These are phyloP conservation scores for Penicillium sp. DNA, from an alignment of 2,329 filamentous ascomycete genomes.

Conservation along the genomic window DNA sequence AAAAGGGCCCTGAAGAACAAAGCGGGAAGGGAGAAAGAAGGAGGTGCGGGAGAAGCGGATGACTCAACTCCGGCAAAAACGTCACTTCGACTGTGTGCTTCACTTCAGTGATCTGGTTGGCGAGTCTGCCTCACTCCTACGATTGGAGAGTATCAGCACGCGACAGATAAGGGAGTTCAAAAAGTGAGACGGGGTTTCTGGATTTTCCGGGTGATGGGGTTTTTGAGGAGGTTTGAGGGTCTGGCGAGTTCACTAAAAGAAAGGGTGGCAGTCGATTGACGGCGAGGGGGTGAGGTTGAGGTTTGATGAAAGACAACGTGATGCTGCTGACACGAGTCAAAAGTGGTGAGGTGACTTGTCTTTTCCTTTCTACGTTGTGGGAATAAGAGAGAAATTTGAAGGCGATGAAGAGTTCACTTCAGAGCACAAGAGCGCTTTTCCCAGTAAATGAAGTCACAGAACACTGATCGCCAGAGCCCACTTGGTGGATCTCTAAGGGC, in stretches of 20 bases:
- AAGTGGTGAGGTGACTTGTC: neutral
- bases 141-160: neutral
- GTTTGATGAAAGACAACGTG: slow-evolving; percentile 4
- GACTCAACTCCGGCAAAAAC: slow-evolving; percentile 23
- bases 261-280: neutral
- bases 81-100: slow-evolving; percentile 18
- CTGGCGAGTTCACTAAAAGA: neutral
- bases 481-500: slow-evolving; percentile 20
- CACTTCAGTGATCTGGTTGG: slow-evolving; percentile 11
- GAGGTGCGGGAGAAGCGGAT: slow-evolving; percentile 27
- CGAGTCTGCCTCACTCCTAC: neutral
- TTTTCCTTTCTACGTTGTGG: neutral
- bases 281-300: neutral
- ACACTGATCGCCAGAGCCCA: slow-evolving; percentile 18
- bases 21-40: slow-evolving; percentile 19
- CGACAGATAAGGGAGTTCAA: neutral
- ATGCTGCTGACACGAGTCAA: neutral
- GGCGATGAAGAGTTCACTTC: neutral
- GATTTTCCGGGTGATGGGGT: neutral
- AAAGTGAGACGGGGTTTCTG: neutral
- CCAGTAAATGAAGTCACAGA: slow-evolving; percentile 20
- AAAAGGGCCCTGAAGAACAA: slow-evolving; percentile 13
- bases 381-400: slow-evolving; percentile 4
- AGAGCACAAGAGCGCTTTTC: neutral
- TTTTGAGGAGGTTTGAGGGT: neutral